Percentiles rank a stretch among this genome's conserved stretches.
These are phyloP conservation scores for Collybia nuda DNA, from an alignment of 768 basidiomycete genomes.

Conservation along the genomic window DNA sequence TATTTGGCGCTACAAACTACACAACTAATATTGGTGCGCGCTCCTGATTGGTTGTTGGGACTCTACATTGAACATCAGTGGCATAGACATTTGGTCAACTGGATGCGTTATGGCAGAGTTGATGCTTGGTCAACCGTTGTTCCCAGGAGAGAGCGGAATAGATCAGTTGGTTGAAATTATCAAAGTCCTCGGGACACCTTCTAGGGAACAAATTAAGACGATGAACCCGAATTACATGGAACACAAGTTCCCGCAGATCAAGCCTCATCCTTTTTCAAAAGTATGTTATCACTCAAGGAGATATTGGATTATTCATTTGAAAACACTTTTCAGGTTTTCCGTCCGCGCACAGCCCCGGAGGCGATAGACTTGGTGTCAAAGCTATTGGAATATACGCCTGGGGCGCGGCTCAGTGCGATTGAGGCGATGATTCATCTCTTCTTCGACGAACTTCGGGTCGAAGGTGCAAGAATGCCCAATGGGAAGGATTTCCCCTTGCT, in stretches of 20 bases:
- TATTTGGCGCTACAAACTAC: conserved; percentile 99
- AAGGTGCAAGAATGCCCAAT: conserved; percentile 94
- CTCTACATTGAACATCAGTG: conserved; percentile 5
- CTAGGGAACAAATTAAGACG: conserved; percentile 99
- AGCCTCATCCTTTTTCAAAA: conserved; percentile 99
- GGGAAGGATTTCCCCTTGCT: conserved; percentile 93
- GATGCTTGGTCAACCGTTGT: conserved; percentile 98
- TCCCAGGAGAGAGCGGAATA: conserved; percentile 98
- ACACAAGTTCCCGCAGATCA: conserved; percentile 99
- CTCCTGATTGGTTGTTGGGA: background rate
- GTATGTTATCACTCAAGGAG: conserved; percentile 35
- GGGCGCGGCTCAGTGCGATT: conserved; percentile 83
- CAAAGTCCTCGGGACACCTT: conserved; percentile 98
- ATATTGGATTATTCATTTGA: conserved; percentile 6
- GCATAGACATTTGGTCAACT: conserved; percentile 95
- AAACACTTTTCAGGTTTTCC: conserved; percentile 73
- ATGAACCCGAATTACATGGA: conserved; percentile 99
- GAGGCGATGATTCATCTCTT: conserved; percentile 94
- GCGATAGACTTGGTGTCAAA: conserved; percentile 96
- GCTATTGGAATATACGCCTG: conserved; percentile 97
- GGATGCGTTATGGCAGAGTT: conserved; percentile 99
- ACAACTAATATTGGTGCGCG: conserved; percentile 95
- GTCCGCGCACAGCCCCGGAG: conserved; percentile 93
- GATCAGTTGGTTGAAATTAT: conserved; percentile 99
- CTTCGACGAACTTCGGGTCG: conserved; percentile 93